Conservation (phyloP, 768 basidiomycete genomes). For the Leccinum pellstonianum region DNA sequence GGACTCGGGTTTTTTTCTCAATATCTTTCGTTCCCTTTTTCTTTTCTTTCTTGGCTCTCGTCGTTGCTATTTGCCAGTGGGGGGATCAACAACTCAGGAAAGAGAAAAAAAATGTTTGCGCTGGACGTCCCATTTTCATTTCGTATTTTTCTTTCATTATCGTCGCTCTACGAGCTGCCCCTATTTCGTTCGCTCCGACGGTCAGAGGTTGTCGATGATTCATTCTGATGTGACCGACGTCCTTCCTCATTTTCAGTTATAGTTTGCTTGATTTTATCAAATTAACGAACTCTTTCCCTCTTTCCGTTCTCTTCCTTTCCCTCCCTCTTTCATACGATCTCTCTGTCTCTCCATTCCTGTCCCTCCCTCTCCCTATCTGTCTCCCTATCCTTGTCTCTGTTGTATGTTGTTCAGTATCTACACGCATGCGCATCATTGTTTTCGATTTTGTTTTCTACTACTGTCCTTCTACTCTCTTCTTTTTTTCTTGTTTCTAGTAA, state of each 20-base stretch:
- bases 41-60: not conserved
- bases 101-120: not conserved
- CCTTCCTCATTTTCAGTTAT: not conserved
- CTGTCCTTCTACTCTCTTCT: not conserved
- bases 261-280: slow-evolving; percentile 9
- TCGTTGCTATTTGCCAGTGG: not conserved
- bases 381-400: slow-evolving; percentile 4
- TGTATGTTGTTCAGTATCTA: slow-evolving; percentile 17
- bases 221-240: not conserved
- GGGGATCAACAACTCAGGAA: not conserved
- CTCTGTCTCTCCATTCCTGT: not conserved
- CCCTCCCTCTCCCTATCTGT: not conserved
- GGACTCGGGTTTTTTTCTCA: not conserved
- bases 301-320: not conserved
- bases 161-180: not conserved
- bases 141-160: not conserved
- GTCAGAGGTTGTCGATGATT: not conserved
- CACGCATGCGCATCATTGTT: not conserved
- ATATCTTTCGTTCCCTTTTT: not conserved
- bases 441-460: not conserved
- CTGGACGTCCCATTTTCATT: not conserved
- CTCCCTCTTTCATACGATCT: not conserved
- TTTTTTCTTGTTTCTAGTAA: not conserved
- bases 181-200: too few species aligned
- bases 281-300: not conserved